Conservation (phyloP, 179 eudicot genomes). For the Carnegiea gigantea region DNA sequence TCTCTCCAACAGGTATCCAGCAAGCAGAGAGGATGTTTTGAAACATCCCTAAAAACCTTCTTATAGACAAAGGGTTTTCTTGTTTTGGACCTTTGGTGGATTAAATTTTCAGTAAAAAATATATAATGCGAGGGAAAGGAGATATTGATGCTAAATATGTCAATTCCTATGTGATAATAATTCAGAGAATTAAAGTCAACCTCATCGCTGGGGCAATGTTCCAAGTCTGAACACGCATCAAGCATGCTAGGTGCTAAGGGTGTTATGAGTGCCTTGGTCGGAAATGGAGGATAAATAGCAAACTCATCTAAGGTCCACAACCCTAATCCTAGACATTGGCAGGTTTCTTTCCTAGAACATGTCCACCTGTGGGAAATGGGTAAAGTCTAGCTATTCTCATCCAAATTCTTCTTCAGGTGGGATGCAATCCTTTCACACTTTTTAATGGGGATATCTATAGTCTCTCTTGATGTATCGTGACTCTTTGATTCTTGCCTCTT, state of each 20-base stretch:
- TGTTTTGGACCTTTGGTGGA: too few species aligned
- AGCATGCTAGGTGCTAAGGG: background rate
- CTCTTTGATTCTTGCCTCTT: background rate
- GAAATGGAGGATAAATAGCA: background rate
- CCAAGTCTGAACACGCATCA: background rate
- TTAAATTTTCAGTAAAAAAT: too few species aligned
- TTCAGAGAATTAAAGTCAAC: background rate
- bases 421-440: background rate
- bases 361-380: background rate
- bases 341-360: background rate
- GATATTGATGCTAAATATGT: too few species aligned
- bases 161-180: too few species aligned
- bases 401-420: background rate
- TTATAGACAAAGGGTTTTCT: too few species aligned
- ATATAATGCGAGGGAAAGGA: too few species aligned
- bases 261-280: background rate
- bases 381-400: background rate
- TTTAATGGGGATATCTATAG: background rate
- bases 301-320: too few species aligned
- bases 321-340: background rate
- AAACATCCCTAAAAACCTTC: too few species aligned
- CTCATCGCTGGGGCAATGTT: background rate
- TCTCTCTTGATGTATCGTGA: background rate
- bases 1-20: too few species aligned
- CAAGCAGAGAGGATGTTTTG: too few species aligned